Base-by-base conservation (phyloP, 2,329 filamentous ascomycete species). In the Hirsutella rhossiliensis region DNA sequence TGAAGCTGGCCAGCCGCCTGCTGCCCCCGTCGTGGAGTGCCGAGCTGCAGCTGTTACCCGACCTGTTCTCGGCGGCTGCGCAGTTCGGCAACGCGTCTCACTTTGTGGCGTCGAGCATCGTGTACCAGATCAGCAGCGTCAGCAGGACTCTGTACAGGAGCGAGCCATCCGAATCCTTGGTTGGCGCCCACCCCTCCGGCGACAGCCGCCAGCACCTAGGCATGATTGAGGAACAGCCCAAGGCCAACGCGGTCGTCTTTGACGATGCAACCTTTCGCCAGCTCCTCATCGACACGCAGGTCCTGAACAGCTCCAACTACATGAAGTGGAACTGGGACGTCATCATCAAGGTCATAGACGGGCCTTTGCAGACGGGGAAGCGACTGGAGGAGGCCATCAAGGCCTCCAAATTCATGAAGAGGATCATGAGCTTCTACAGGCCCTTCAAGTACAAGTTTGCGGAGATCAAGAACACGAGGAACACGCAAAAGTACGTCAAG, bases 301-400 rank as follows among this genome's bases (percentile, higher is more conserved):
- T 98, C 2, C 69, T 97, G 39, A 86, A 83, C 49, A 92, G 86
- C 47, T 87, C 87, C 48, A 96, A 94, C 53, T 95, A 85, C 56
- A 72, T 80, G 34, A 98, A 98, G 61, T 98, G 92, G 92, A 90
- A 94, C 58, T 98, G 94, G 92, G 87, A 94, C 48, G 71, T 94
- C 32, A 88, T 98, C 37, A 75, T 89, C 46, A 84, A 82, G 54
- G 80, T 97, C 43, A 89, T 98, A 31, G 90, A 97, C 58, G 94
- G 92, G 0, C 92, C 94, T 1, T 66, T 98, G 19, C 83, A 88
- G 20, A 94, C 88, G 51, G 83, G 89, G 1, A 96, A 95, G 62
- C 77, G 92, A 11, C 72, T 98, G 5, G 90, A 96, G 53, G 92
- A 98, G 62, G 90, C 90, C 0, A 85, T 94, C 58, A 90, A 88